A percentile compares a stretch with the other conserved stretches of the same genome.
Conservation (phyloP, 257 asterid genomes). For the Voacanga thouarsii region DNA sequence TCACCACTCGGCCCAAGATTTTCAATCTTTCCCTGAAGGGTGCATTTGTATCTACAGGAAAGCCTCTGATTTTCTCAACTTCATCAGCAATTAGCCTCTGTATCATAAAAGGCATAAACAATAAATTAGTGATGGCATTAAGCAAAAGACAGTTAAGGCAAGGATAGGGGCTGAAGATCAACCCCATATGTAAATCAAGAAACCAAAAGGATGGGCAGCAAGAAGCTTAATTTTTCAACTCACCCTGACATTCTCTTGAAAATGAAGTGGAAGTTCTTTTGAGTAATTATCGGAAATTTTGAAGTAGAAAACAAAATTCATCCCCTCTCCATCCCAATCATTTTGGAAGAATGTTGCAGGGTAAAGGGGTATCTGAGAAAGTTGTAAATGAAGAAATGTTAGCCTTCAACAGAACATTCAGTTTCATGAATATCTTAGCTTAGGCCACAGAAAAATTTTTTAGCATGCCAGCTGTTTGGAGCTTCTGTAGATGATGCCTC, state of each 20-base stretch:
- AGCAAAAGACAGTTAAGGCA: background rate
- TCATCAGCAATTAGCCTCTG: slow-evolving; percentile 78
- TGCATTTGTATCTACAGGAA: slow-evolving; percentile 64
- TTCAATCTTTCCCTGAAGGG: slow-evolving; percentile 80
- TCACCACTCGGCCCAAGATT: slow-evolving; percentile 71
- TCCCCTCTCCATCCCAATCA: slow-evolving; percentile 81
- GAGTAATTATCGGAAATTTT: slow-evolving; percentile 73
- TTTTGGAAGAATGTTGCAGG: slow-evolving; percentile 73
- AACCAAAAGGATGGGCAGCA: background rate
- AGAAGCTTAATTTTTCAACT: slow-evolving; percentile 19
- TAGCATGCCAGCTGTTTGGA: background rate
- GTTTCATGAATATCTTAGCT: background rate
- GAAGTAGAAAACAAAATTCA: slow-evolving; percentile 77
- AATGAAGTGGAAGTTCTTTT: slow-evolving; percentile 65
- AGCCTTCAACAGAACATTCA: background rate
- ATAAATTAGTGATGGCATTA: background rate
- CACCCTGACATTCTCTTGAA: slow-evolving; percentile 80
- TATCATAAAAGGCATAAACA: slow-evolving; percentile 10
- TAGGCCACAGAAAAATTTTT: background rate
- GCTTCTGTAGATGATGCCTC: background rate
- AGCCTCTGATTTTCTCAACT: slow-evolving; percentile 71
- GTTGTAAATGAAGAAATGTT: background rate
- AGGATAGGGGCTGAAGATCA: background rate
- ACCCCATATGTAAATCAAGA: slow-evolving; percentile 12
- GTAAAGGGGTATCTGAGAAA: slow-evolving; percentile 72